Conservation (phyloP, 2,329 filamentous ascomycete species). For the Claviceps pusilla region DNA sequence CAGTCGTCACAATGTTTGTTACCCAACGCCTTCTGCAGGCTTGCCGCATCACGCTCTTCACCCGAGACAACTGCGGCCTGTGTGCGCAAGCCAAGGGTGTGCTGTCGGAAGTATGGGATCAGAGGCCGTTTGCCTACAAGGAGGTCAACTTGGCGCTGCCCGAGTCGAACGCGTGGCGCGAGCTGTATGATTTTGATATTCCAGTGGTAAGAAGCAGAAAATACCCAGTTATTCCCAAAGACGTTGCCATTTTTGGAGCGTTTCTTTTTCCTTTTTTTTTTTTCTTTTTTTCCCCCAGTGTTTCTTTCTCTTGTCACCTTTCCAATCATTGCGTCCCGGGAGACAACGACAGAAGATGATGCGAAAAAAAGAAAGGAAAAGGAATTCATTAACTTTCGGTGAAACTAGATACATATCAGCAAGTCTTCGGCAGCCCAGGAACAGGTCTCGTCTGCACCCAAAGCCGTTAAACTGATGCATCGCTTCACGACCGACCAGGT, state of each 20-base stretch:
- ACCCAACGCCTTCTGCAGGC: constrained; percentile 35
- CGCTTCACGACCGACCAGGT: constrained; percentile 55
- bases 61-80: constrained; percentile 54
- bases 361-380: too few relatives aligned
- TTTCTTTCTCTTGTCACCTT: too few relatives aligned
- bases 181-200: constrained; percentile 67
- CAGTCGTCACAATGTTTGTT: constrained; percentile 29
- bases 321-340: too few relatives aligned
- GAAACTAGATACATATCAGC: constrained; percentile 45
- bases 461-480: constrained; percentile 63
- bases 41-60: constrained; percentile 61
- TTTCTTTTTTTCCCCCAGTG: background rate
- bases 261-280: background rate
- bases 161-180: constrained; percentile 49
- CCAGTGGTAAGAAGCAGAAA: constrained; percentile 45
- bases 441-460: constrained; percentile 36
- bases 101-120: constrained; percentile 52
- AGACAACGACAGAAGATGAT: too few relatives aligned
- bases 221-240: too few relatives aligned
- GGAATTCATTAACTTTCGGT: background rate
- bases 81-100: constrained; percentile 54
- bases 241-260: background rate
- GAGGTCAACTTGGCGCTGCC: constrained; percentile 57
- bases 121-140: constrained; percentile 49
- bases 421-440: constrained; percentile 36